Evolutionary conservation across 148 eudicot genomes (phyloP), one percentile per base, ranked within the genome.

Genomic region (Cornus kousa): DNA sequence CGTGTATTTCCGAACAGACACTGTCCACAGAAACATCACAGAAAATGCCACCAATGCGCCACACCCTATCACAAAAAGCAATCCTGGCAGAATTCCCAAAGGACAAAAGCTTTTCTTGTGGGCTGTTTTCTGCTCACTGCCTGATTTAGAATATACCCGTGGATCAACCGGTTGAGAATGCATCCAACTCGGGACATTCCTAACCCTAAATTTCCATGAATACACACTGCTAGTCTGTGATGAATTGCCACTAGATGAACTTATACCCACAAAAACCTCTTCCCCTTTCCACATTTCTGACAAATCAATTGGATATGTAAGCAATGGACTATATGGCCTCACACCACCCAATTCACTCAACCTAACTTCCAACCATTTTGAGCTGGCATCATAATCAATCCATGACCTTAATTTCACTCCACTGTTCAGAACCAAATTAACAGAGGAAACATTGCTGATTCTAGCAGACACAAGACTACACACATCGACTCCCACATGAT

Each of bases 311-410:
- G 81, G 80, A 81, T 79, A 83, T 14, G 85, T 80, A 22, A 93
- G 74, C 80, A 90, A 81, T 11, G 97, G 90, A 8, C 70, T 28
- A 19, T 78, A 69, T 4, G 94, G 92, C 81, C 81, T 90, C 12
- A 72, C 19, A 23, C 37, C 43, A 20, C 87, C 89, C 24, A 81
- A 77, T 74, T 84, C 80, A 55, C 79, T 76, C 80, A 93, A 68
- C 71, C 95, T 85, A 77, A 93, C 80, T 81, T 93, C 92, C 71
- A 93, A 76, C 72, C 90, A 79, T 31, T 83, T 85, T 4, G 91
- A 91, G 75, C 86, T 86, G 66, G 95, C 92, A 68, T 90, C 94
- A 68, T 91, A 93, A 82, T 91, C 92, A 67, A 93, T 78, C 97
- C 97, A 93, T 32, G 94, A 78, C n/a, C 76, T 86, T 46, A 89